These are phyloP conservation scores for Hygrocybe punicea DNA, from an alignment of 768 basidiomycete genomes.

Conservation along the genomic window DNA sequence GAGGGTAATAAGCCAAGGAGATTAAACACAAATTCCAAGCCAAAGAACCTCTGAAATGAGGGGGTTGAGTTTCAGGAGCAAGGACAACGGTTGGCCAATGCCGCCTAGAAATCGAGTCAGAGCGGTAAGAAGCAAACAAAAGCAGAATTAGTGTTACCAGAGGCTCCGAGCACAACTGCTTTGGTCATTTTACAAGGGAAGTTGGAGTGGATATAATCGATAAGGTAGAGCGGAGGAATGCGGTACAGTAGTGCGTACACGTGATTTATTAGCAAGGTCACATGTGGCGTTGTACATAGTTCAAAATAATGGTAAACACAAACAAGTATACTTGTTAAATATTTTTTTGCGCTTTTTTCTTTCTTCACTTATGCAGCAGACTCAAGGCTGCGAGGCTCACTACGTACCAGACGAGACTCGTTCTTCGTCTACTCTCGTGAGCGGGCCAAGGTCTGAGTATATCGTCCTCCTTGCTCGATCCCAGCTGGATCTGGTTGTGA, in stretches of 20 bases:
- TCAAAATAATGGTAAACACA: too few relatives aligned
- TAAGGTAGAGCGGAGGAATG: background rate
- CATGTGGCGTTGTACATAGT: too few relatives aligned
- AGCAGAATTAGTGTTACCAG: constrained; percentile 49
- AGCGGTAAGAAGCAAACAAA: constrained; percentile 11
- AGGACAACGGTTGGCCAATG: constrained; percentile 93
- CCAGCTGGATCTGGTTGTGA: constrained; percentile 61
- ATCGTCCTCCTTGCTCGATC: constrained; percentile 58
- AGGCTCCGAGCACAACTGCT: constrained; percentile 95
- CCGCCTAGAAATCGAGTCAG: constrained; percentile 55
- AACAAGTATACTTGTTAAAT: too few relatives aligned
- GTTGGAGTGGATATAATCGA: background rate
- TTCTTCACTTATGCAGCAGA: constrained; percentile 7
- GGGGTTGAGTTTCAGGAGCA: constrained; percentile 85
- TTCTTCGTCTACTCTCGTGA: constrained; percentile 43
- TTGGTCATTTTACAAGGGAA: constrained; percentile 49
- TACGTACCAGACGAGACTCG: constrained; percentile 43
- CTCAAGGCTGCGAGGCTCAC: constrained; percentile 69
- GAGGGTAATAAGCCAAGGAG: background rate
- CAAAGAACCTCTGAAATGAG: constrained; percentile 65
- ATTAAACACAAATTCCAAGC: background rate
- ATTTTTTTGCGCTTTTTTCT: too few relatives aligned
- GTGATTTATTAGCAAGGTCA: background rate
- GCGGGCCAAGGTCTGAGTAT: constrained; percentile 84
- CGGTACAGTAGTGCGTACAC: background rate